phyloP scores from a whole-genome alignment of 371 early-diverging fungal genomes.

The Syncephalastrum sp. region DNA sequence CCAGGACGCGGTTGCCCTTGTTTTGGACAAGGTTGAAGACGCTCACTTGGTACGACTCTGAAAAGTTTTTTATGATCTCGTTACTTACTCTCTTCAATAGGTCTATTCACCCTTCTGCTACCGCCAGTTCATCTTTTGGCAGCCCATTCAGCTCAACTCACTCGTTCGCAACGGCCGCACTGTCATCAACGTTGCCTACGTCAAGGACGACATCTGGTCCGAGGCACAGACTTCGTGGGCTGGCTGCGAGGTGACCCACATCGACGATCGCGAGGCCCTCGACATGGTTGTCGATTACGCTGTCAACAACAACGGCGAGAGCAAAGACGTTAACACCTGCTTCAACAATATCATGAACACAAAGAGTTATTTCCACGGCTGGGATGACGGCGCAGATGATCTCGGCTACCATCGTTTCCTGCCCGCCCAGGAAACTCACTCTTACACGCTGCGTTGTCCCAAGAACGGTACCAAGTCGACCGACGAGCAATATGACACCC shows the following conservation, averaged over 20 bases:
- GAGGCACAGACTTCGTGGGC: constrained; percentile 46
- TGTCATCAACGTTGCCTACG: constrained; percentile 48
- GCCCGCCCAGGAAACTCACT: constrained; percentile 48
- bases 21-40: constrained; percentile 51
- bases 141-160: constrained; percentile 50
- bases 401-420: constrained; percentile 55
- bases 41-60: constrained; percentile 41
- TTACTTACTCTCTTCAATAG: constrained; percentile 14
- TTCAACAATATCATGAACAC: constrained; percentile 56
- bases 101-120: constrained; percentile 51
- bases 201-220: constrained; percentile 50
- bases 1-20: constrained; percentile 48
- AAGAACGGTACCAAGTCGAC: constrained; percentile 35
- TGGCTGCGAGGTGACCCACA: constrained; percentile 49
- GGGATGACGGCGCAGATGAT: constrained; percentile 58
- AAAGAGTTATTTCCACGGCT: constrained; percentile 53
- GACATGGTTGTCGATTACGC: constrained; percentile 54
- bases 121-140: constrained; percentile 54
- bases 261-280: constrained; percentile 45
- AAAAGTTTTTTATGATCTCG: constrained; percentile 2
- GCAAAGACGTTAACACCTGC: constrained; percentile 53
- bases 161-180: constrained; percentile 38
- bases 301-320: constrained; percentile 56
- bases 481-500: constrained; percentile 42
- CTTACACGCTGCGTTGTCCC: constrained; percentile 46